Conservation (phyloP, 371 early-diverging fungal species). For the Racocetra persica region DNA sequence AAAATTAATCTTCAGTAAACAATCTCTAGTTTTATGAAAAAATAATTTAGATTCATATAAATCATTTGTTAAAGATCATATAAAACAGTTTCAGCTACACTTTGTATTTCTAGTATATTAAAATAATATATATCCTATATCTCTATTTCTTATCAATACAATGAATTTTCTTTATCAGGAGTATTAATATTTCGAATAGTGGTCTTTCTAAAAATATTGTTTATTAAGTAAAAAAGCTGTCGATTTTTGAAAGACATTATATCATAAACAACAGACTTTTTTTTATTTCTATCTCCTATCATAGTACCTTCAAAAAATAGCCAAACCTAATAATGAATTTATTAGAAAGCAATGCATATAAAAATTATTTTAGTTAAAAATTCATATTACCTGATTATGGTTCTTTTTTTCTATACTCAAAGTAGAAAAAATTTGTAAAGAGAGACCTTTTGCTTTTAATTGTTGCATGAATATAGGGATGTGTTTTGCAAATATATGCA, state of each 20-base stretch:
- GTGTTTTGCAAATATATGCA: background rate
- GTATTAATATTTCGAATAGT: background rate
- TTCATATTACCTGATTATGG: background rate
- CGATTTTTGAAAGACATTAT: background rate
- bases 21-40: too few relatives aligned
- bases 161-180: background rate
- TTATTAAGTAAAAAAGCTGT: conserved; percentile 7
- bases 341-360: background rate
- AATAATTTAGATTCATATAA: too few relatives aligned
- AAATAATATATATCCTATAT: too few relatives aligned
- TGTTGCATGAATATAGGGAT: background rate
- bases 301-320: conserved; percentile 2
- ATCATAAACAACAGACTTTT: conserved; percentile 1
- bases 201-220: background rate
- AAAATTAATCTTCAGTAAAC: too few relatives aligned
- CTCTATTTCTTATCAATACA: too few relatives aligned
- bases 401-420: conserved; percentile 13
- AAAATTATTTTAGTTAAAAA: background rate
- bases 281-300: background rate
- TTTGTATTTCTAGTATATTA: too few relatives aligned
- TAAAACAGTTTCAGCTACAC: too few relatives aligned
- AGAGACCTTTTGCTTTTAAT: background rate
- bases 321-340: background rate
- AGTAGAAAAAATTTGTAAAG: background rate
- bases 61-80: too few relatives aligned